Evolutionary conservation across 2,329 filamentous ascomycete genomes (phyloP).

Genomic region (Xylariomycetidae sp.): DNA sequence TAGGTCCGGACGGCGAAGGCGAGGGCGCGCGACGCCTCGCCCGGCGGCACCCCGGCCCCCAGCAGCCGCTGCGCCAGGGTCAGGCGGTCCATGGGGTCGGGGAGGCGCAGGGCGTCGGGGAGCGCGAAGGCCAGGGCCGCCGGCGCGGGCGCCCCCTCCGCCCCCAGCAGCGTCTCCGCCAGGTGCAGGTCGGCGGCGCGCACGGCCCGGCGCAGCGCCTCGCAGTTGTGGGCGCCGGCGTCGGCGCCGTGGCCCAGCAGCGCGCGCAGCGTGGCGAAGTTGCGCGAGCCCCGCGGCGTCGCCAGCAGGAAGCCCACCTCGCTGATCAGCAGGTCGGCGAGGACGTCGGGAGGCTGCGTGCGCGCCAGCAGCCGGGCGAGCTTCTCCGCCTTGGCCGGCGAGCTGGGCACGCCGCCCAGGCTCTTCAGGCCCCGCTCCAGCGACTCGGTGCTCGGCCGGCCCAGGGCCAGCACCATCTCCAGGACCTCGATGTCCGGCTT

Average conservation of each 20-base stretch:
- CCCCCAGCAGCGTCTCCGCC: slow-evolving; percentile 42
- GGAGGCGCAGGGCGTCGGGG: slow-evolving; percentile 45
- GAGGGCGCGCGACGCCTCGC: slow-evolving; percentile 46
- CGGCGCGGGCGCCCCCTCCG: slow-evolving; percentile 32
- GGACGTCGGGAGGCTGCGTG: slow-evolving; percentile 34
- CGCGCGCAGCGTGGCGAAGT: slow-evolving; percentile 37
- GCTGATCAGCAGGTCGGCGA: slow-evolving; percentile 40
- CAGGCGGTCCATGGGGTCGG: slow-evolving; percentile 44
- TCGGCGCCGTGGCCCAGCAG: slow-evolving; percentile 48
- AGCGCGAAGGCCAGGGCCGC: slow-evolving; percentile 43
- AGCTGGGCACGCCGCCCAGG: slow-evolving; percentile 37
- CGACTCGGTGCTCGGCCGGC: slow-evolving; percentile 37
- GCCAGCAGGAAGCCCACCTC: slow-evolving; percentile 44
- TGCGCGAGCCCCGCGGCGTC: slow-evolving; percentile 30
- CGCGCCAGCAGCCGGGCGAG: slow-evolving; percentile 40
- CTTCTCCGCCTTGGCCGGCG: slow-evolving; percentile 42
- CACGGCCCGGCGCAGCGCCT: slow-evolving; percentile 45
- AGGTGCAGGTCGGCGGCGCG: slow-evolving; percentile 38
- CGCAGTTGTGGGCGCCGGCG: slow-evolving; percentile 46
- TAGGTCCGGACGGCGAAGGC: slow-evolving; percentile 43
- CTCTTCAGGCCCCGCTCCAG: slow-evolving; percentile 37
- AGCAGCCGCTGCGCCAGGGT: slow-evolving; percentile 45
- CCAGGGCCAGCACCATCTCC: slow-evolving; percentile 39
- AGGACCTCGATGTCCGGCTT: slow-evolving; percentile 44
- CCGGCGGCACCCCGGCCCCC: slow-evolving; percentile 39